Evolutionary conservation across 139 green algal species (phyloP).

Genomic region (Axilococcus clingmanii): DNA sequence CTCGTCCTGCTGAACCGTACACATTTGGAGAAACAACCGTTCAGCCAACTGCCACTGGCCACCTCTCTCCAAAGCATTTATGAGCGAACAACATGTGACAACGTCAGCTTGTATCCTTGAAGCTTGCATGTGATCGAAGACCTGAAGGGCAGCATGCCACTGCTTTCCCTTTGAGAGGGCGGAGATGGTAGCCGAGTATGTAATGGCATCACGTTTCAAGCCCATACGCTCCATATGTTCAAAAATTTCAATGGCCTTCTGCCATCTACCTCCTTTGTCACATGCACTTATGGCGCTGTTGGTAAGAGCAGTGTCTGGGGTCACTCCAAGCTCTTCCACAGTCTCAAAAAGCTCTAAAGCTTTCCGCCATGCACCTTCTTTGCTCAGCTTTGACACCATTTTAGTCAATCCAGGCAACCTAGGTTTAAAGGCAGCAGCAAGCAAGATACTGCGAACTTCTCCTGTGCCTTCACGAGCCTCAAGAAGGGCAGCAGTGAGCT

Average conservation of each 20-base stretch:
- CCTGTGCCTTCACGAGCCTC: conserved; percentile 25
- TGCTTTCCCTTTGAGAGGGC: conserved; percentile 77
- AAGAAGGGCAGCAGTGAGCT: conserved; percentile 19
- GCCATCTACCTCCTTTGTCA: conserved; percentile 80
- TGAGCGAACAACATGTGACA: conserved; percentile 82
- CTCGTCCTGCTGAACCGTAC: conserved; percentile 4
- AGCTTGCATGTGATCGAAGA: conserved; percentile 45
- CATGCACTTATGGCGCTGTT: conserved; percentile 82
- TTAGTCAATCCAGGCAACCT: conserved; percentile 70
- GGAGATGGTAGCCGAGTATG: conserved; percentile 73
- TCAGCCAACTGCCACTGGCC: conserved; percentile 83
- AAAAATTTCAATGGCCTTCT: conserved; percentile 59
- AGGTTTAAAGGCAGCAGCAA: conserved; percentile 22
- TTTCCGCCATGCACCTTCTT: conserved; percentile 79
- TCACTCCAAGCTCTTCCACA: conserved; percentile 44
- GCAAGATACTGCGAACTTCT: conserved; percentile 20
- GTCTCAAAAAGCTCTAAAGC: conserved; percentile 68
- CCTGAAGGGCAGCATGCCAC: conserved; percentile 46
- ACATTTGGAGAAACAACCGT: conserved; percentile 56
- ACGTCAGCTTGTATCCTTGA: conserved; percentile 66
- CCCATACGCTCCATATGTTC: conserved; percentile 55
- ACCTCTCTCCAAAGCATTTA: conserved; percentile 78
- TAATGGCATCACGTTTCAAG: conserved; percentile 73
- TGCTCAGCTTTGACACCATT: conserved; percentile 67
- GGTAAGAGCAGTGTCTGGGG: conserved; percentile 76